These are phyloP conservation scores for Corchorus olitorius DNA, from an alignment of 345 rosid genomes.

Conservation along the genomic window DNA sequence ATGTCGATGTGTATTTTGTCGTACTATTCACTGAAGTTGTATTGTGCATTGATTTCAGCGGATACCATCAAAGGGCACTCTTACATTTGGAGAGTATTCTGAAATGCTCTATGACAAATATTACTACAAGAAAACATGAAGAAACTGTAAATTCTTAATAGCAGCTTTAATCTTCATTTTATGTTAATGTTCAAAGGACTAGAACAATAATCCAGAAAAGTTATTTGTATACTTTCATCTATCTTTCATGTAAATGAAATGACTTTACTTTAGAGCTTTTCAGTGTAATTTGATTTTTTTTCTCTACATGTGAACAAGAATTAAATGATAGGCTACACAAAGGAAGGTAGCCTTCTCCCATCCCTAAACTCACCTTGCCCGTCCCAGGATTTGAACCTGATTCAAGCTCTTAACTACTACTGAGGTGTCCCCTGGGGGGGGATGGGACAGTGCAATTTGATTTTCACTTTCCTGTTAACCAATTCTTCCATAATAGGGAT, in stretches of 20 bases:
- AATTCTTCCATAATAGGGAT: neutral
- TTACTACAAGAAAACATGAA: slow-evolving; percentile 55
- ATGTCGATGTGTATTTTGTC: neutral
- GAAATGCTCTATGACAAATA: slow-evolving; percentile 80
- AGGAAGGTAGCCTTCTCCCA: too few species aligned
- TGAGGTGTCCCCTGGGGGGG: too few species aligned
- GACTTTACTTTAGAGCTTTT: neutral
- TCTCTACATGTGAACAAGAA: too few species aligned
- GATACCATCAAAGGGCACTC: slow-evolving; percentile 43
- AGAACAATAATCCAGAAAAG: neutral
- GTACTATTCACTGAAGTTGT: neutral
- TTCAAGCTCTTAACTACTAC: too few species aligned
- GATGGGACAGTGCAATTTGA: too few species aligned
- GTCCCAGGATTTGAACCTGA: too few species aligned
- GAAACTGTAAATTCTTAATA: neutral
- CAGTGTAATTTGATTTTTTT: neutral
- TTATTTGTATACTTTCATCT: neutral
- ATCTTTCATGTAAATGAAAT: neutral
- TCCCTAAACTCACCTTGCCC: too few species aligned
- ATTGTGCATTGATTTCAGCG: slow-evolving; percentile 39
- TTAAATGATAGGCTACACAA: too few species aligned
- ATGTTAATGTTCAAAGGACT: too few species aligned
- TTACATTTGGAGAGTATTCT: slow-evolving; percentile 83
- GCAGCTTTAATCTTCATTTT: neutral
- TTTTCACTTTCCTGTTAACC: too few species aligned